Conservation (phyloP, 2,329 filamentous ascomycete species). For the Botrytis fragariae region DNA sequence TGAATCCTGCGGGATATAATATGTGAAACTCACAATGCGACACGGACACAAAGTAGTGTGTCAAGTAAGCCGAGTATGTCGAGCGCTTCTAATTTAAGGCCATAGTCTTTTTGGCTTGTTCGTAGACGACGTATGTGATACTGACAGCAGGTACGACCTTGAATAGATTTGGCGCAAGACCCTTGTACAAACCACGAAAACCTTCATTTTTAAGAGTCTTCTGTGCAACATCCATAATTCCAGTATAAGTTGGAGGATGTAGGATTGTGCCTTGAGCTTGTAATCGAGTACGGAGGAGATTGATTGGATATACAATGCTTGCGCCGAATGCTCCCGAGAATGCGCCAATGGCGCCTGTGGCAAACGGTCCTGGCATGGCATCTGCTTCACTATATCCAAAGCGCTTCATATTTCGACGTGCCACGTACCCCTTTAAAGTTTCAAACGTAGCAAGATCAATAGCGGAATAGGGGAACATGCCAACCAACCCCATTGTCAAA, state of each 20-base stretch:
- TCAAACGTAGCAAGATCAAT: slow-evolving; percentile 97
- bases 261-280: slow-evolving; percentile 94
- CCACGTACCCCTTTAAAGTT: slow-evolving; percentile 75
- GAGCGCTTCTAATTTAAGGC: slow-evolving; percentile 25
- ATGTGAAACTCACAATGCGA: background rate
- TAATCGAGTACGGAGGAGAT: slow-evolving; percentile 84
- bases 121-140: slow-evolving; percentile 92
- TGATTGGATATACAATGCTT: slow-evolving; percentile 91
- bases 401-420: slow-evolving; percentile 65
- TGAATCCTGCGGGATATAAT: background rate
- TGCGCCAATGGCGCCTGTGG: slow-evolving; percentile 85
- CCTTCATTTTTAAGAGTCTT: slow-evolving; percentile 85
- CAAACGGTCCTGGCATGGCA: slow-evolving; percentile 73
- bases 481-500: slow-evolving; percentile 86
- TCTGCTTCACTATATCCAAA: slow-evolving; percentile 79
- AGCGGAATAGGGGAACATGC: slow-evolving; percentile 97
- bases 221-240: slow-evolving; percentile 82
- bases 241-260: slow-evolving; percentile 85
- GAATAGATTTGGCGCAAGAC: slow-evolving; percentile 88
- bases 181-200: slow-evolving; percentile 84
- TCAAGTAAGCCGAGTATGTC: background rate
- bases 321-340: slow-evolving; percentile 90
- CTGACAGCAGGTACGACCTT: slow-evolving; percentile 96
- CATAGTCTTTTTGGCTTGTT: slow-evolving; percentile 78
- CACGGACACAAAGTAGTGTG: background rate